Percentiles rank a stretch among this genome's conserved stretches.
Conservation (phyloP, 768 basidiomycete species). For the Gloeostereum incarnatum region DNA sequence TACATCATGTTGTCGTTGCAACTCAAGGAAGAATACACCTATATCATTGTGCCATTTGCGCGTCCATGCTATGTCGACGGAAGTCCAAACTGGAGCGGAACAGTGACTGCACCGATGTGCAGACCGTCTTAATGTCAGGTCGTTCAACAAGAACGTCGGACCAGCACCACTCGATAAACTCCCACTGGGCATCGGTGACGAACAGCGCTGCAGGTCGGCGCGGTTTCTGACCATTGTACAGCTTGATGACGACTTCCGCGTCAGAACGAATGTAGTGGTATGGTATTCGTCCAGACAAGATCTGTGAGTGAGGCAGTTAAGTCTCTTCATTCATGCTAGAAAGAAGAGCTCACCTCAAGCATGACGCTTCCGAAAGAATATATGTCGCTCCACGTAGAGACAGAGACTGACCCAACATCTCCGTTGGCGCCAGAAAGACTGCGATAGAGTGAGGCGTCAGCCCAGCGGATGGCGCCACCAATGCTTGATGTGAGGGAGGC, state of each 20-base stretch:
- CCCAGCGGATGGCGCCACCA: constrained; percentile 38
- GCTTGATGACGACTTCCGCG: constrained; percentile 30
- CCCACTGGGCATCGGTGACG: constrained; percentile 29
- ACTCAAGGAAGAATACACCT: no score
- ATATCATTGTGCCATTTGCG: no score
- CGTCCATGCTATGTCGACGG: no score
- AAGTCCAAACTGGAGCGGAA: no score
- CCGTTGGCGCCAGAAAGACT: constrained; percentile 8
- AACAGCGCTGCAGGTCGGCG: constrained; percentile 26
- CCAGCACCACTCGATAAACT: constrained; percentile 33
- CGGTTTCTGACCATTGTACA: constrained; percentile 29
- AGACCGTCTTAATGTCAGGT: constrained; percentile 19
- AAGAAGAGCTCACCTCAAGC: constrained; percentile 21
- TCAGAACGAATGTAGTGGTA: constrained; percentile 29
- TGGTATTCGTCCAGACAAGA: constrained; percentile 29
- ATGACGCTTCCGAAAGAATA: constrained; percentile 39
- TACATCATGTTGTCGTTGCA: no score
- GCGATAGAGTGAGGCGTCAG: constrained; percentile 30
- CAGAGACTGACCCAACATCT: constrained; percentile 14
- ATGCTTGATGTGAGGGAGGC: constrained; percentile 23
- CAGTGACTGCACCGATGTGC: constrained; percentile 9
- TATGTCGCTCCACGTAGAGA: constrained; percentile 27
- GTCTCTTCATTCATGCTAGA: neutral
- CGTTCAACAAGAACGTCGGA: constrained; percentile 18
- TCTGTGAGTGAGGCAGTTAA: neutral